These are phyloP conservation scores for Halophytophthora batemanensis DNA, from an alignment of 352 stramenopile species.

Conservation along the genomic window DNA sequence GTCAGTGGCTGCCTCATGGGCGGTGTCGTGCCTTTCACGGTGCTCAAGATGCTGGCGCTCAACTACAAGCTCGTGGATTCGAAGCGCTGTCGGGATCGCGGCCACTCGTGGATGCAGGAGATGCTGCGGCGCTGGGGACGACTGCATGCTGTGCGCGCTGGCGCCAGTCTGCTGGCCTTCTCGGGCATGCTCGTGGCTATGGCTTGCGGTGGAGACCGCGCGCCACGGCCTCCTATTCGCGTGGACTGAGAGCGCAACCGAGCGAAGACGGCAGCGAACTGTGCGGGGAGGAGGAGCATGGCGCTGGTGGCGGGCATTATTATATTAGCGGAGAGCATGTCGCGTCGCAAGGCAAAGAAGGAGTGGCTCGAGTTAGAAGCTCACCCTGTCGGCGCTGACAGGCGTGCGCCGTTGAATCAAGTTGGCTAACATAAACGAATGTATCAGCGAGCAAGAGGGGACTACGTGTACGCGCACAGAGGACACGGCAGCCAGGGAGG, in stretches of 20 bases:
- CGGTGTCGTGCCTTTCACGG: conserved; percentile 62
- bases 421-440: no score
- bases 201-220: conserved; percentile 33
- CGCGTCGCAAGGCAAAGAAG: no score
- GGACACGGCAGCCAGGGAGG: no score
- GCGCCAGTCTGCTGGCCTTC: conserved; percentile 51
- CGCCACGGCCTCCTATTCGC: conserved; percentile 6
- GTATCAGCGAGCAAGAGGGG: no score
- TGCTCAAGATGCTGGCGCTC: conserved; percentile 60
- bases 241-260: not conserved
- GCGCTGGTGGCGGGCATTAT: no score
- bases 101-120: conserved; percentile 44
- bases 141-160: conserved; percentile 54
- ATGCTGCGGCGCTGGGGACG: conserved; percentile 54
- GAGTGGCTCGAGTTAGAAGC: no score
- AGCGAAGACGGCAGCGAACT: not conserved
- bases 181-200: conserved; percentile 61
- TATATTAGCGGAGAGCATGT: no score
- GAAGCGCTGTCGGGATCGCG: conserved; percentile 28
- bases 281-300: no score
- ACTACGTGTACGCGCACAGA: no score
- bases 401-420: no score
- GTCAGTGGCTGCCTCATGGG: conserved; percentile 52
- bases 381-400: no score
- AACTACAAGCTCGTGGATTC: conserved; percentile 64